Evolutionary conservation across 495 filamentous ascomycete species (phyloP), one percentile per base, ranked within the genome.

Genomic region (Pyrenula aspistea): DNA sequence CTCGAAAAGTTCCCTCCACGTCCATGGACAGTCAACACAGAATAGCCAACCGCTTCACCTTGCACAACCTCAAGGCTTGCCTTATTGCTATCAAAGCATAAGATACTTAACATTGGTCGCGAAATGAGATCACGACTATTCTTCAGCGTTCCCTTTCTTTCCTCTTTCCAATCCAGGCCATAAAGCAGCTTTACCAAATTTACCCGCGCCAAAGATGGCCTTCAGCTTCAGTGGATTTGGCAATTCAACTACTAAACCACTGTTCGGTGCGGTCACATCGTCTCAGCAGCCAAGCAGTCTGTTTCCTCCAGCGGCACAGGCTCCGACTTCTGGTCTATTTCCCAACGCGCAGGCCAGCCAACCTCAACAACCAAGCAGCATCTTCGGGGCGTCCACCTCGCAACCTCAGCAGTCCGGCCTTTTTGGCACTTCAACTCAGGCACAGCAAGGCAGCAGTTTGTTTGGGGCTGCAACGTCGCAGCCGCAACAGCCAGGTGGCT

Each of bases 401-500:
- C 63, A 65, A 56, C 58, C 60, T 48, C 61, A 64, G 55, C 69
- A 69, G 60, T 66, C 67, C 57, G 64, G 68, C 2, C 47, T 67
- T 8, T 74, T 75, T 53, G 67, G 63, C 20, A 56, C 64, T 12
- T 63, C 66, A 53, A 64, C 54, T 54, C 63, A 62, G 48, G 60
- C 49, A 59, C 61, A 64, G 53, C 62, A 62, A 36, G 55, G 63
- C 36, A 57, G 62, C 52, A 61, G 66, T 19, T 54, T 66, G 1
- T 72, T 73, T 53, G 68, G 66, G 20, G 57, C 31, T 23, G 50
- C 55, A 53, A 56, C 58, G 24, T 60, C 63, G 56, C 64, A 68
- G 56, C 61, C 59, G 31, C 69, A 69, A 57, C 65, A 68, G 51
- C 57, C 56, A 15, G 64, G 68, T 53, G 66, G 73, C 0, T 55